phyloP scores from a whole-genome alignment of 108 stramenopile genomes.

The Stephanodiscus minutulus region DNA sequence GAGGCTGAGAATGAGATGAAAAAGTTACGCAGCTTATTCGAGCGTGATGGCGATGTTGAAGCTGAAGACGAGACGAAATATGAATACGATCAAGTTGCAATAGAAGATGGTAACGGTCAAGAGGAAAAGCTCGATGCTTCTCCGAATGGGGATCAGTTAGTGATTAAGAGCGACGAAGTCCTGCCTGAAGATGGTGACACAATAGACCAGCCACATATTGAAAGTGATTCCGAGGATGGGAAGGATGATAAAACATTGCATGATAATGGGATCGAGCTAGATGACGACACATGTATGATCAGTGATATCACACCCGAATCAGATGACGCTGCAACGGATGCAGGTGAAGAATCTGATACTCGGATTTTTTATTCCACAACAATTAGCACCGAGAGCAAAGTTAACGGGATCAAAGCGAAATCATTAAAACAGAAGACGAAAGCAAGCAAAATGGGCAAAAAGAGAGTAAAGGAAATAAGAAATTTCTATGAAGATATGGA shows the following conservation, averaged over 20 bases:
- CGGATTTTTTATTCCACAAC: slow-evolving; percentile 1
- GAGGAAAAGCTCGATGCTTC: no score
- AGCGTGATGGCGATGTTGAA: not conserved
- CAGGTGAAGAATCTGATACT: not conserved
- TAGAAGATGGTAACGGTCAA: not conserved
- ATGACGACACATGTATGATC: not conserved
- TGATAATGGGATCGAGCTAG: not conserved
- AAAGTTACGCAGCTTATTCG: slow-evolving; percentile 24
- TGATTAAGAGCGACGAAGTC: not conserved
- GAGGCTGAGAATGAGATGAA: slow-evolving; percentile 47
- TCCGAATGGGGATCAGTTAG: not conserved
- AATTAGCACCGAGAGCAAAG: not conserved
- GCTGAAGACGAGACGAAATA: slow-evolving; percentile 7
- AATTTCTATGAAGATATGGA: not conserved
- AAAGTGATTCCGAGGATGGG: not conserved
- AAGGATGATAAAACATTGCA: slow-evolving; percentile 14
- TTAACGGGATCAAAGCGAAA: slow-evolving; percentile 1
- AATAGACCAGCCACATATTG: slow-evolving; percentile 5
- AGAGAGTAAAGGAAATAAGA: slow-evolving; percentile 16
- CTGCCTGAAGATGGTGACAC: not conserved
- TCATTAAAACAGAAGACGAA: slow-evolving; percentile 4
- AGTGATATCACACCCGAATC: not conserved
- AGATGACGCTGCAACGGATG: not conserved
- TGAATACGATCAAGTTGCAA: not conserved
- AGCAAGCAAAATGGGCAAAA: slow-evolving; percentile 9